Evolutionary conservation across 2,329 filamentous ascomycete species (phyloP).

Genomic region (Colletotrichum brevisporum): DNA sequence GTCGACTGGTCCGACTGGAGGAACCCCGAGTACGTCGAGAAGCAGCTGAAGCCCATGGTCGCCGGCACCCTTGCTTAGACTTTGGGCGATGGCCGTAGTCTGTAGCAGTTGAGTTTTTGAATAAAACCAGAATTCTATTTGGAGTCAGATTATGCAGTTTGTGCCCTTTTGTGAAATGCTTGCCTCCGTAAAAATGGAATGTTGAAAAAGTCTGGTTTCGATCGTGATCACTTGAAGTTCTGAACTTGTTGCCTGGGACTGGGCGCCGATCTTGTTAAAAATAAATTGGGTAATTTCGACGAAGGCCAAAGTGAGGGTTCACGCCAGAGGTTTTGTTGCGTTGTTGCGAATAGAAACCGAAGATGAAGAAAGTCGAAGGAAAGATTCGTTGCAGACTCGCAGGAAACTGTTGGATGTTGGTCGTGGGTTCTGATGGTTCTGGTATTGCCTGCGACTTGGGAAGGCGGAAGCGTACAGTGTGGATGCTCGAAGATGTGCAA

Average conservation of each 20-base stretch:
- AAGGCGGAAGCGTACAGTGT: conserved; percentile 2
- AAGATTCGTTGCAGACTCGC: background rate
- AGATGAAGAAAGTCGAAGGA: no score
- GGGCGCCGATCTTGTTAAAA: no score
- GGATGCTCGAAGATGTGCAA: accelerated
- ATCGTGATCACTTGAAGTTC: no score
- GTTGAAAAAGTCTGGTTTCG: no score
- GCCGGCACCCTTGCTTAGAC: conserved; percentile 46
- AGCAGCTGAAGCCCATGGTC: conserved; percentile 58
- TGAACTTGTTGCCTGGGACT: no score
- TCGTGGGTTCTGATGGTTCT: background rate
- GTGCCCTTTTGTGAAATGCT: no score
- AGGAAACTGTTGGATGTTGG: background rate
- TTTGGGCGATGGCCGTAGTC: background rate
- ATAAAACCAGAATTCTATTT: background rate
- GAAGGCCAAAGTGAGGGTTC: no score
- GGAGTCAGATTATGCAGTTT: background rate
- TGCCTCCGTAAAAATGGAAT: no score
- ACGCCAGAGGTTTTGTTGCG: no score
- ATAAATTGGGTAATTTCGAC: no score
- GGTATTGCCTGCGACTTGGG: background rate
- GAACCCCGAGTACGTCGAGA: conserved; percentile 57
- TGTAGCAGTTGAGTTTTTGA: background rate
- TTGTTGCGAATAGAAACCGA: no score
- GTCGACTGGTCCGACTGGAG: conserved; percentile 69